Evolutionary conservation across 495 filamentous ascomycete genomes (phyloP).

Genomic region (Staphylotrichum tortipilum): DNA sequence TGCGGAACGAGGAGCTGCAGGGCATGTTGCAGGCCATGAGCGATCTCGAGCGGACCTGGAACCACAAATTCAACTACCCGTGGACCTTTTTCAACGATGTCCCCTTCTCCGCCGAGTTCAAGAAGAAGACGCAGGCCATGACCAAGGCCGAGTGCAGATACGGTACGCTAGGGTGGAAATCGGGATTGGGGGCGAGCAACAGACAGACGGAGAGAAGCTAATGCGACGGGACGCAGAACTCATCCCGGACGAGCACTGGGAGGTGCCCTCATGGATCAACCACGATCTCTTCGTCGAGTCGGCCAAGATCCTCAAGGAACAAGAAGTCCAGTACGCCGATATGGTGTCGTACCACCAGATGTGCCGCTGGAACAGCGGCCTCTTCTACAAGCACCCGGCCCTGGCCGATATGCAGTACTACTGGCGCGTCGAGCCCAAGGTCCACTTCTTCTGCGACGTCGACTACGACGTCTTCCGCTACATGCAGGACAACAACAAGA

Average conservation of each 20-base stretch:
- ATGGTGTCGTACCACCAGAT: slow-evolving; percentile 95
- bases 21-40: slow-evolving; percentile 79
- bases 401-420: slow-evolving; percentile 79
- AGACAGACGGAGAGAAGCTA: neutral
- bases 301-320: slow-evolving; percentile 68
- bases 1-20: slow-evolving; percentile 80
- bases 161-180: slow-evolving; percentile 43
- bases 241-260: slow-evolving; percentile 94
- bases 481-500: slow-evolving; percentile 96
- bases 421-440: slow-evolving; percentile 98
- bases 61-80: slow-evolving; percentile 98
- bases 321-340: slow-evolving; percentile 79
- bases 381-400: slow-evolving; percentile 95
- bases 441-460: slow-evolving; percentile 98
- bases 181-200: too few relatives aligned
- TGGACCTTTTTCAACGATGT: slow-evolving; percentile 99
- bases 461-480: slow-evolving; percentile 99
- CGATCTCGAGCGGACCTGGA: slow-evolving; percentile 93
- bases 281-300: slow-evolving; percentile 77
- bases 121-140: slow-evolving; percentile 59
- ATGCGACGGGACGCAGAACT: slow-evolving; percentile 45
- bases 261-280: slow-evolving; percentile 85
- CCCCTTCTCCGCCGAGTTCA: slow-evolving; percentile 88
- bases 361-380: slow-evolving; percentile 97
- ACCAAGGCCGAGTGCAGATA: slow-evolving; percentile 83